Evolutionary conservation across 768 basidiomycete species (phyloP), one percentile per base, ranked within the genome.

Genomic region (Filobasidium floriforme): DNA sequence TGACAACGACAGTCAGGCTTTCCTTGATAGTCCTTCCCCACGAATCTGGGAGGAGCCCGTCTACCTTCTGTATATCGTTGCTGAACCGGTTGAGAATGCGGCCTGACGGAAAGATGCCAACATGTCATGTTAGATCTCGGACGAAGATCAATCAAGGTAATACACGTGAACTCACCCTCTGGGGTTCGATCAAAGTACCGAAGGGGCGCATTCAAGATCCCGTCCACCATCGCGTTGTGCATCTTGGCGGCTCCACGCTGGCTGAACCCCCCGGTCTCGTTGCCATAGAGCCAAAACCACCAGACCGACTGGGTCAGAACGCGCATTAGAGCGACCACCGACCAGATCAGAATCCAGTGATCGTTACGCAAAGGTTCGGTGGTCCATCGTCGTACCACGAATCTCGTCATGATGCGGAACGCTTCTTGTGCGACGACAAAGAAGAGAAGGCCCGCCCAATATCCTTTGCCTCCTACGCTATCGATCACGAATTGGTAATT

Each of bases 251-350:
- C 64, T 19, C 57, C 64, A 7, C 64, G 32, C 57, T 60, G 26
- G 28, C 24, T 59, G 22, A 65, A 65, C 5, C 64, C 64, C 9
- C 44, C 64, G 26, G 29, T 26, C n/a, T 15, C 4, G 14, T 49
- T 65, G 28, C 74, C 73, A 43, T 78, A 78, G 0, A 78, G 70
- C 75, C 75, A 76, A 10, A 76, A 61, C 77, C 77, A 78, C 32
- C 70, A 51, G 12, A 66, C 40, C 9, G 67, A 62, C 18, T 68
- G 69, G 1, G 71, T 11, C 22, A 70, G 1, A 40, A 68, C 66
- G 14, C 55, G 37, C 19, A 66, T 10, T 0, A 54, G 22, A 12
- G 70, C 66, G 24, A 72, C 28, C 6, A 61, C 43, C 1, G 66
- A 68, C 59, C 74, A 78, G 4, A 68, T 57, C 0, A 54, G 4